Conservation (phyloP, 129 eudicot species). For the Chrysanthemum seticuspe region DNA sequence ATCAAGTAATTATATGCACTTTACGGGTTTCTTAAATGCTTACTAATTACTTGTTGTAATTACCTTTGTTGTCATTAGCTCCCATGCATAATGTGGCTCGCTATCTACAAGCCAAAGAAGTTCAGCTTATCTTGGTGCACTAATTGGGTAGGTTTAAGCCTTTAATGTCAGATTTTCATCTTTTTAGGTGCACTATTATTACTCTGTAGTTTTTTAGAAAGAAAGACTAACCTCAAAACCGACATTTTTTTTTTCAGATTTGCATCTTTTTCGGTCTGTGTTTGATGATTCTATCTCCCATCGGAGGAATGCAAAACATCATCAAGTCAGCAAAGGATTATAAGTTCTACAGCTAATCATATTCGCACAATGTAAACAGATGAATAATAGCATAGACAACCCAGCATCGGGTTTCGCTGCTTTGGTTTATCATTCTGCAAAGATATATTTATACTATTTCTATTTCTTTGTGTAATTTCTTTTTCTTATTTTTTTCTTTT, state of each 20-base stretch:
- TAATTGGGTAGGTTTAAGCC: conserved; percentile 56
- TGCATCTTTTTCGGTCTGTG: conserved; percentile 66
- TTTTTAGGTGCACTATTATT: no score
- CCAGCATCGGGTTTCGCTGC: conserved; percentile 18
- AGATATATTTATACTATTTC: conserved; percentile 15
- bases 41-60: conserved; percentile 7
- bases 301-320: conserved; percentile 63
- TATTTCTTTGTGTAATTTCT: conserved; percentile 5
- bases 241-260: conserved; percentile 41
- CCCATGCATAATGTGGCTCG: conserved; percentile 81
- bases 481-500: background rate
- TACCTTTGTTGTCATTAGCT: conserved; percentile 35
- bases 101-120: conserved; percentile 63
- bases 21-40: background rate
- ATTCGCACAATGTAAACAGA: background rate
- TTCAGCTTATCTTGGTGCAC: conserved; percentile 63
- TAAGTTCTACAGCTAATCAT: conserved; percentile 53
- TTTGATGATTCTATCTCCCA: conserved; percentile 66
- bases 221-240: conserved; percentile 1
- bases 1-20: background rate
- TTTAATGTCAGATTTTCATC: no score
- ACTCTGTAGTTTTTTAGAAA: background rate
- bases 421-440: conserved; percentile 22
- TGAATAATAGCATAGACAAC: conserved; percentile 22
- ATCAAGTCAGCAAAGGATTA: conserved; percentile 52